phyloP scores from a whole-genome alignment of 345 rosid species.

The Citrus hindsii region DNA sequence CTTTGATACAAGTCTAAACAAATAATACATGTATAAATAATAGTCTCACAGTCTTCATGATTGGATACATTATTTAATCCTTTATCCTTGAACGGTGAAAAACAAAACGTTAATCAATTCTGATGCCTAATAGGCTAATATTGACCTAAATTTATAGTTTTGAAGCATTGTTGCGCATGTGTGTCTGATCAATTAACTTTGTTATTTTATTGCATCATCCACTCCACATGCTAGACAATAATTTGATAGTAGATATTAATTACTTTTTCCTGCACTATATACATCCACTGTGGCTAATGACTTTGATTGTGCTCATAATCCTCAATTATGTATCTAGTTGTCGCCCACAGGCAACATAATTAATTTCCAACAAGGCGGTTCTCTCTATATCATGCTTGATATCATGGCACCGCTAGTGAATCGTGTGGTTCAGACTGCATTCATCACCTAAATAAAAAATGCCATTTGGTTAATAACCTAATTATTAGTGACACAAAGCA shows the following conservation, averaged over 20 bases:
- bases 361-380: background rate
- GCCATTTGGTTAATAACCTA: constrained; percentile 1
- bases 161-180: background rate
- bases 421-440: constrained; percentile 27
- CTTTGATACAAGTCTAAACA: too few relatives aligned
- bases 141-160: background rate
- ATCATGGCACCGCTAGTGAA: constrained; percentile 9
- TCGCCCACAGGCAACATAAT: background rate
- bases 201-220: background rate
- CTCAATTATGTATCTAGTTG: background rate
- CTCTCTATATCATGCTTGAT: constrained; percentile 10
- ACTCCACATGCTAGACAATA: background rate
- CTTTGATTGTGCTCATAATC: background rate
- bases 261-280: background rate
- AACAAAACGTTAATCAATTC: too few relatives aligned
- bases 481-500: constrained; percentile 5
- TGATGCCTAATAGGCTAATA: background rate
- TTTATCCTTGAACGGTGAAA: too few relatives aligned
- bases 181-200: too few relatives aligned
- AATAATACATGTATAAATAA: too few relatives aligned
- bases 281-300: background rate
- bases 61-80: too few relatives aligned
- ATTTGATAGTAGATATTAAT: background rate
- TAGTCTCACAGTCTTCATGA: too few relatives aligned
- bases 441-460: background rate